Evolutionary conservation across 345 rosid genomes (phyloP), one percentile per base, ranked within the genome.

Genomic region (Eucalyptus grandis): DNA sequence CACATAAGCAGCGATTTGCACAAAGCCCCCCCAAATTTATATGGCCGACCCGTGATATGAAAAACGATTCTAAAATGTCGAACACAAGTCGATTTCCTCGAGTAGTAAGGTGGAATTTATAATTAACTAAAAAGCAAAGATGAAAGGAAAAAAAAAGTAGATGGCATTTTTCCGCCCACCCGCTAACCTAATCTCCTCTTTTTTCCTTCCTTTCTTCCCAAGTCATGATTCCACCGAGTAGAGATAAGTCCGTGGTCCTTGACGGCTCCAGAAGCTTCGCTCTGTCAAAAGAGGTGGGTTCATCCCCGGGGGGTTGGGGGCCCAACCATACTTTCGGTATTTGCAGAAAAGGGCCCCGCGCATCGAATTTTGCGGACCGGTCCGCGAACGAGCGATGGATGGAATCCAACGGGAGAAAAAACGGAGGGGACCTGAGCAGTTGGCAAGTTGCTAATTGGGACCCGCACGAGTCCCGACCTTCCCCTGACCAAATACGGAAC

Each of bases 381-480:
- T 6, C 4, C 83, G 9, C 83, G 11, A n/a, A 34, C 3, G 21
- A 15, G 37, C 10, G 37, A n/a, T n/a, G 1, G n/a, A 11, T 2
- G 65, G 6, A 2, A 5, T 13, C 69, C 69, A 27, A 27, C 15
- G 16, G n/a, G 7, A 14, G 69, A 13, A 60, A 27, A n/a, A n/a
- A 14, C 9, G 17, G 72, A 4, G 11, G 46, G 44, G 83, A 37
- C 14, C 44, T 9, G 82, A 9, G 81, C 7, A 24, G 11, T 3
- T 11, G 46, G 83, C 83, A 19, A 77, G 83, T 77, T 77, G 83
- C 83, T 2, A 6, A 77, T 2, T 0, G 27, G 47, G 82, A 11
- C 85, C 89, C 49, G 56, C 60, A 11, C 2, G 89, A 88, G 85
- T 26, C 51, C 21, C 49, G 89, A 67, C 83, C 89, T 88, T 43